Conservation (phyloP, 2,329 filamentous ascomycete species). For the Aureobasidium sp. region DNA sequence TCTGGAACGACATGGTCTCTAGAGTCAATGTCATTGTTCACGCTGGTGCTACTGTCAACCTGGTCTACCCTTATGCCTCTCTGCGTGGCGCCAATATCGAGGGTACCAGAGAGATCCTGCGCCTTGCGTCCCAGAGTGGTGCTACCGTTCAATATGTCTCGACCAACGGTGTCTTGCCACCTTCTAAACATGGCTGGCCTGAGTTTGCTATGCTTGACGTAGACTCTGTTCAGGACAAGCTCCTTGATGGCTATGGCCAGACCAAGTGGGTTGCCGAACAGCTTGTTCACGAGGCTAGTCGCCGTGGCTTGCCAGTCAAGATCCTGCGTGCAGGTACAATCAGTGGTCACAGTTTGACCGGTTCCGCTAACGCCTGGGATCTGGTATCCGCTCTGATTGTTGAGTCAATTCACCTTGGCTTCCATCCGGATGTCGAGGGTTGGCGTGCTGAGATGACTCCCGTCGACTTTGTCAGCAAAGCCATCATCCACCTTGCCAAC, state of each 20-base stretch:
- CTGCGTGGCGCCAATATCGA: conserved; percentile 67
- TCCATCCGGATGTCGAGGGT: conserved; percentile 61
- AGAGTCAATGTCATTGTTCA: conserved; percentile 69
- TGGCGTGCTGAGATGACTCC: conserved; percentile 82
- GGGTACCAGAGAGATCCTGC: conserved; percentile 70
- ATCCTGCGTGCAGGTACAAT: conserved; percentile 71
- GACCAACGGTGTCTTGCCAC: conserved; percentile 71
- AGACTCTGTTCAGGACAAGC: conserved; percentile 60
- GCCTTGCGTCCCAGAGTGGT: conserved; percentile 58
- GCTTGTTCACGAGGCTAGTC: conserved; percentile 61
- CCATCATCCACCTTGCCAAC: conserved; percentile 63
- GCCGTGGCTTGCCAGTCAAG: conserved; percentile 61
- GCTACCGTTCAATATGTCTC: conserved; percentile 73
- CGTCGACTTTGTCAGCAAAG: conserved; percentile 70
- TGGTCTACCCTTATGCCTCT: conserved; percentile 75
- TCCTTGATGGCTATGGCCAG: conserved; percentile 68
- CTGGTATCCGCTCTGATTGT: conserved; percentile 68
- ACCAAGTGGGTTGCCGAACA: conserved; percentile 78
- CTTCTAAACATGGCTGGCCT: conserved; percentile 61
- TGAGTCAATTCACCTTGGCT: conserved; percentile 67
- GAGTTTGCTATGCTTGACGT: conserved; percentile 62
- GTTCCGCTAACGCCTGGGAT: conserved; percentile 72
- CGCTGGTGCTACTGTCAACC: conserved; percentile 69
- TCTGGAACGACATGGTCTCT: conserved; percentile 57
- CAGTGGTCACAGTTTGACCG: conserved; percentile 66